Evolutionary conservation across 805 yeast genomes (phyloP), one percentile per base, ranked within the genome.

Genomic region (Candida tallmaniae): DNA sequence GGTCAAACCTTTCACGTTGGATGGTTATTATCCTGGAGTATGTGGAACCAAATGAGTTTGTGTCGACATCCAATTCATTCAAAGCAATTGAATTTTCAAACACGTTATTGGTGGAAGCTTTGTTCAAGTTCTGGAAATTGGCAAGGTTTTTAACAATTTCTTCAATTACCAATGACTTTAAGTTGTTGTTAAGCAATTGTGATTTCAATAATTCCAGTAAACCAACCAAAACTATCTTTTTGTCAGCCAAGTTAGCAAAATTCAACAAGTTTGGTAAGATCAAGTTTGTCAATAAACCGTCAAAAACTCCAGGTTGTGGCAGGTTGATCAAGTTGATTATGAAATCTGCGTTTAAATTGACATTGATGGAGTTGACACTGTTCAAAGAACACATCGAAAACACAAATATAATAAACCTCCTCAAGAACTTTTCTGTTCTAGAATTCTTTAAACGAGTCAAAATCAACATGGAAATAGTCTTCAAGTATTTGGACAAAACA

Each of bases 381-480:
- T 62, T 53, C 2, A 58, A 41, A 12, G 80, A 70, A 5, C 82
- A 60, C 11, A 81, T 42, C 30, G 73, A 60, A 28, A 44, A 37
- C 11, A 50, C 39, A 48, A 89, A 84, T 2, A 80, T 62, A 12
- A 83, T 73, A 40, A 90, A 74, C 47, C 80, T 72, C 45, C 83
- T 76, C 18, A 83, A 77, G 54, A 73, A 90, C 54, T 81, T 82
- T 36, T 87, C 96, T 2, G 96, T 87, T 52, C 84, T 74, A 0
- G 88, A 76, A 41, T 70, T 75, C 50, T 88, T 90, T 46, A 94
- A 68, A 47, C 97, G 74, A 44, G 87, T 84, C 45, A 93, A 63
- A 23, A 94, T 58, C 34, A 94, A 64, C 23, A 81, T 68, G 1
- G 90, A 87, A 40, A 93, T 74, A 51, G 87, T 85, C 38, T 76